Evolutionary conservation across 352 stramenopile species (phyloP), one percentile per base, ranked within the genome.

Genomic region (Globisporangium polare): DNA sequence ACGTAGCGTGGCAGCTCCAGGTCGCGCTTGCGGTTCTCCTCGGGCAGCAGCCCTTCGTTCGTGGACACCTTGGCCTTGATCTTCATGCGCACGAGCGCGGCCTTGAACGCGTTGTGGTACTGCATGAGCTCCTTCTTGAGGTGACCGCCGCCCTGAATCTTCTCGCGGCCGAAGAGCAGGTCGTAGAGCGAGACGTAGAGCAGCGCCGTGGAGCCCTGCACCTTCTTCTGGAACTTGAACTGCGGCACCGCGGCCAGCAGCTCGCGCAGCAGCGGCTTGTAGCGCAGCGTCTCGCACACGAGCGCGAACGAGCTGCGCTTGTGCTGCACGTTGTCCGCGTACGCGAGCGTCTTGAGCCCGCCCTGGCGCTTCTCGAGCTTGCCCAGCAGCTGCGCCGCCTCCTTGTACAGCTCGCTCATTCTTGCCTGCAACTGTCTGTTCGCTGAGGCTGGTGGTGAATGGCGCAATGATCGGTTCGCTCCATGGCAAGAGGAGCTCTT

Each of bases 291-390:
- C 72, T 96, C 86, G 57, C 88, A 96, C 20, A 95, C 88, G 24
- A 96, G 73, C 62, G 86, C 86, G 64, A 93, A 96, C 22, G 85
- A 95, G 73, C 87, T 95, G 65, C 84, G 84, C 65, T 95, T 96
- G 72, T 95, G 85, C 61, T 83, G 65, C 50, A 92, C 84, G 24
- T 82, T 79, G 22, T 93, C 83, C 9, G 77, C 80, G 49, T 94
- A 94, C 57, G 86, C 85, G 41, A 96, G 81, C 46, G 76, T 87
- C 75, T 96, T 96, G 67, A 96, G 83, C 0, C 87, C 87, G 54
- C 83, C 85, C 62, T 90, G 77, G 7, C 82, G 86, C 31, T 72
- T 73, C 69, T 92, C 83, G 33, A 93, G 77, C 56, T 92, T 92
- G 65, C 86, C 65, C 64, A 93, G 80, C 65, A 93, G 67, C 64